Base-by-base conservation (phyloP, 352 stramenopile species). In the Aphanomyces cochlioides region DNA sequence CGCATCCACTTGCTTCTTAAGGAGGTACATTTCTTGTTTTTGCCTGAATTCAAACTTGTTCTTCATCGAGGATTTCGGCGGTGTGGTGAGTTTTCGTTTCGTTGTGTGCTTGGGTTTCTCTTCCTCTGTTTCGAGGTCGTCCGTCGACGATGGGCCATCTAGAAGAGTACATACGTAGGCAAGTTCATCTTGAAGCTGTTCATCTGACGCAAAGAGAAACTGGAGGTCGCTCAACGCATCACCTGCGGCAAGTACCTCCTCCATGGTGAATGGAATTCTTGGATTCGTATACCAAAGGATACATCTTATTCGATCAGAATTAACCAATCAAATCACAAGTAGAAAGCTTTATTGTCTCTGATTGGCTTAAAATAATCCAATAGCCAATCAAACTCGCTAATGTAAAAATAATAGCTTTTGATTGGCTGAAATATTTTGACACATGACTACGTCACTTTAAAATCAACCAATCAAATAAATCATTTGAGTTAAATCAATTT, bases 31-130 rank as follows among this genome's bases (percentile, higher is more conserved):
- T 43, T 66, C 40, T 53, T 66, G 12, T 41, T 47, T 47, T 47
- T 66, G 57, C 5, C 57, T 12, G 57, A 17, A 21, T 43, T 66
- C 28, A 38, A 53, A 66, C 10, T n/a, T 17, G 39, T 66, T 66
- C 21, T 58, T 50, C 43, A 36, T 36, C 17, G 50, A 37, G 17
- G 50, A 17, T 37, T 17, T 13, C 34, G 38, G 56, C 19, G 43
- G 10, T n/a, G 43, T n/a, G 36, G 56, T 7, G 34, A 5, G 7
- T 37, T 63, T 63, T 15, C 56, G 56, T 38, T 63, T 63, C 56
- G 56, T 36, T 17, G 15, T 13, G 13, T 17, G 50, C 43, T n/a
- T 12, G 10, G 43, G 15, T 45, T 34, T 4, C 7, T 13, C 38
- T 38, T 43, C 5, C 38, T 19, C 53, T 19, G 57, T 17, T 38